Percentiles rank a stretch among this genome's conserved stretches.
phyloP scores from a whole-genome alignment of 768 basidiomycete genomes.

The Tephrocybe sp. region DNA sequence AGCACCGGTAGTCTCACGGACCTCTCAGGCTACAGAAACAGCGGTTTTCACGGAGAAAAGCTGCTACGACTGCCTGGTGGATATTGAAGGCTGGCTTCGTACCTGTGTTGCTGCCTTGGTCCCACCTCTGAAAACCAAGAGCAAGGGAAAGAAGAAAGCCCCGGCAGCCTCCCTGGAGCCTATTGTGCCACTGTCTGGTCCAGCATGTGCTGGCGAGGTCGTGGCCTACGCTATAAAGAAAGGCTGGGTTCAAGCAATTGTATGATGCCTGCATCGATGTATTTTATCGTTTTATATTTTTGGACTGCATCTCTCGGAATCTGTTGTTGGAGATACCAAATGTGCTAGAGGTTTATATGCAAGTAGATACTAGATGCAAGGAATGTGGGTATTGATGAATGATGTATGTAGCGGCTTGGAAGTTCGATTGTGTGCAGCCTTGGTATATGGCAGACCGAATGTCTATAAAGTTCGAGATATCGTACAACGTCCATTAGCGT shows the following conservation, averaged over 20 bases:
- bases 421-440: not conserved
- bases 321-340: not conserved
- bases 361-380: not conserved
- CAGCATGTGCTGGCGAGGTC: conserved; percentile 59
- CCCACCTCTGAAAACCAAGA: conserved; percentile 29
- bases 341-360: not conserved
- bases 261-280: not conserved
- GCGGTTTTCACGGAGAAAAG: conserved; percentile 60
- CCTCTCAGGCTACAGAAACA: conserved; percentile 27
- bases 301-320: not conserved
- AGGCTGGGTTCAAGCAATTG: conserved; percentile 55
- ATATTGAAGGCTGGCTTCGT: conserved; percentile 61
- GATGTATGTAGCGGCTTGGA: not conserved
- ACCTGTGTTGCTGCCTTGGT: conserved; percentile 40
- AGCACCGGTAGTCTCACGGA: conserved; percentile 45
- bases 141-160: conserved; percentile 36
- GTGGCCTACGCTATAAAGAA: conserved; percentile 57
- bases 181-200: conserved; percentile 22
- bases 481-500: not conserved
- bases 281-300: not conserved
- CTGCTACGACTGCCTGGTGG: conserved; percentile 68
- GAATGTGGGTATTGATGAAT: not conserved
- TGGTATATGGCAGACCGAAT: conserved; percentile 3
- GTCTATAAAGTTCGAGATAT: not conserved
- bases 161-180: conserved; percentile 18